A percentile compares a stretch with the other conserved stretches of the same genome.
These are phyloP conservation scores for Cryptococcus wingfieldii DNA, from an alignment of 1,284 basidiomycete species.

Conservation along the genomic window DNA sequence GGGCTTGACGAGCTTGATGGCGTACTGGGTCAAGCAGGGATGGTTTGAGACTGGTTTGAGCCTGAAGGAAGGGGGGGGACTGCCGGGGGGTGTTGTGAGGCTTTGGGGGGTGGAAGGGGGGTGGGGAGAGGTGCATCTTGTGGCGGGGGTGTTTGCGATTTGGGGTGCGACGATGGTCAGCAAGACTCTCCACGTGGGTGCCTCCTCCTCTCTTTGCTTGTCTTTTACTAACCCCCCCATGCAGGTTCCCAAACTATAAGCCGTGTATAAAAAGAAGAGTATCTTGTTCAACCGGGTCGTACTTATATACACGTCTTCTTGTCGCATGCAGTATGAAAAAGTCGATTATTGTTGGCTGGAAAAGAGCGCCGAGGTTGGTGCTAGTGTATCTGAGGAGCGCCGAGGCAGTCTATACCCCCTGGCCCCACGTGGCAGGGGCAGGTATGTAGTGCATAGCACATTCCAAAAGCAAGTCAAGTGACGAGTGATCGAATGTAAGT, in stretches of 20 bases:
- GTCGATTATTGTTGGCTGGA: too few relatives aligned
- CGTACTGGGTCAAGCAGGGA: conserved; percentile 75
- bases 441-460: too few relatives aligned
- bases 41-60: conserved; percentile 65
- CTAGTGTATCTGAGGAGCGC: too few relatives aligned
- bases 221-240: neutral
- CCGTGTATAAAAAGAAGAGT: neutral
- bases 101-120: conserved; percentile 70
- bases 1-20: conserved; percentile 71
- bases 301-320: neutral
- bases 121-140: conserved; percentile 72
- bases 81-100: conserved; percentile 68
- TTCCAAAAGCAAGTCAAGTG: too few relatives aligned
- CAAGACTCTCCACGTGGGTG: conserved; percentile 73
- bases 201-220: neutral
- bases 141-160: conserved; percentile 64
- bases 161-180: conserved; percentile 95
- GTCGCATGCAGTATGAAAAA: neutral
- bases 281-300: too few relatives aligned
- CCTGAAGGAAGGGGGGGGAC: conserved; percentile 21
- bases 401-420: neutral
- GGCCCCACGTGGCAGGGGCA: too few relatives aligned
- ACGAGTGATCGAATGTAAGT: too few relatives aligned
- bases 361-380: too few relatives aligned
- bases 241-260: conserved; percentile 15